phyloP scores from a whole-genome alignment of 129 eudicot species.

The Erigeron canadensis region DNA sequence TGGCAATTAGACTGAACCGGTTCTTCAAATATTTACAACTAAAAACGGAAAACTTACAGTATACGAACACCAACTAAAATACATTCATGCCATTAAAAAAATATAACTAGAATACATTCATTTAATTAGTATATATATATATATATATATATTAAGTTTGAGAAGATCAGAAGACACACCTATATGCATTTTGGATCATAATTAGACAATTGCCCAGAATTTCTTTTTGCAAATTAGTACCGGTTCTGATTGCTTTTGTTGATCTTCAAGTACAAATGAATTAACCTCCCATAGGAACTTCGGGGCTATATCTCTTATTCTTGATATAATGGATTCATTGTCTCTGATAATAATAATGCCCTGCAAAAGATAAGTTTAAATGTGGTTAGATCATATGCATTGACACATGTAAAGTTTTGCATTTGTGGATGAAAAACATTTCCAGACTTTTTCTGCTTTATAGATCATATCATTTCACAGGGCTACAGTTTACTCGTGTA shows the following conservation, averaged over 20 bases:
- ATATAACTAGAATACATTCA: no score
- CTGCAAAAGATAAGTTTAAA: constrained; percentile 35
- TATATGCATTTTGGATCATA: constrained; percentile 11
- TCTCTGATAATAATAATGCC: constrained; percentile 73
- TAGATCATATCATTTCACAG: no score
- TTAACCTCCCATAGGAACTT: constrained; percentile 80
- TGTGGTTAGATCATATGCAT: not conserved
- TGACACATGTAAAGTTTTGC: not conserved
- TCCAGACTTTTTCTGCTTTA: not conserved
- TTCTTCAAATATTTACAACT: not conserved
- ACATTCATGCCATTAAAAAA: no score
- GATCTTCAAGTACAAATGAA: constrained; percentile 55
- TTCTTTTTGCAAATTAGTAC: constrained; percentile 75
- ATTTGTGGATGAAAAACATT: constrained; percentile 3
- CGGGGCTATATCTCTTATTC: constrained; percentile 60
- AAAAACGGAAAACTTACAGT: not conserved
- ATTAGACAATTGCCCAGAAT: constrained; percentile 68
- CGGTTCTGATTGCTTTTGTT: constrained; percentile 51
- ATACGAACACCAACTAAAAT: not conserved
- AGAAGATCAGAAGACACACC: constrained; percentile 10
- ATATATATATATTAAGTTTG: not conserved
- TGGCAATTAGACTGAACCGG: not conserved
- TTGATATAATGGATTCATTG: constrained; percentile 53
- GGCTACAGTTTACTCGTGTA: no score
- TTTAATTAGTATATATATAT: no score